phyloP scores from a whole-genome alignment of 2,329 filamentous ascomycete species.

The Didymella keratinophila region DNA sequence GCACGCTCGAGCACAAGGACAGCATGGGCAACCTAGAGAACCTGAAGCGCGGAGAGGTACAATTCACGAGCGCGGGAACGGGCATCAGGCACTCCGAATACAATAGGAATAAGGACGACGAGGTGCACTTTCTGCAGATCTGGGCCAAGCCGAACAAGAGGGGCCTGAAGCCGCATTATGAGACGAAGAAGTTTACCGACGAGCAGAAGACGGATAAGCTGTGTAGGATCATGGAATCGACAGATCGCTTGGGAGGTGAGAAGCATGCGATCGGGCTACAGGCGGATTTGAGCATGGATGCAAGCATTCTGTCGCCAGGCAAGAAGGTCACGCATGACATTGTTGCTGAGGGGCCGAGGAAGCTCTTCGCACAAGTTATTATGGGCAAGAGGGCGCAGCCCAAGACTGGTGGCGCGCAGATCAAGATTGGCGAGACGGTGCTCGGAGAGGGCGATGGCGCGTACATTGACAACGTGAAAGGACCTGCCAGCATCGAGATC shows the following conservation, averaged over 20 bases:
- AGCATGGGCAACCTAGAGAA: conserved; percentile 76
- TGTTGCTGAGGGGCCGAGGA: conserved; percentile 69
- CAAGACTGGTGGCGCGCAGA: conserved; percentile 74
- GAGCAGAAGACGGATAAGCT: conserved; percentile 75
- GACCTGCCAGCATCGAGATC: conserved; percentile 55
- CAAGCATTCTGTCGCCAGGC: conserved; percentile 73
- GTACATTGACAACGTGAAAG: conserved; percentile 67
- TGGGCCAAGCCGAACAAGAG: conserved; percentile 82
- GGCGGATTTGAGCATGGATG: conserved; percentile 83
- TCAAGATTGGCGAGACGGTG: conserved; percentile 71
- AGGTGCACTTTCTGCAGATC: conserved; percentile 87
- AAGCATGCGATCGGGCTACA: conserved; percentile 81
- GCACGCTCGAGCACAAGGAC: conserved; percentile 87
- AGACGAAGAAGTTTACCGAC: conserved; percentile 76
- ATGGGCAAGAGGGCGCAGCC: conserved; percentile 67
- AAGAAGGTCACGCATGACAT: conserved; percentile 75
- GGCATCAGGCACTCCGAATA: conserved; percentile 82
- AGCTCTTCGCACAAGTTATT: conserved; percentile 81
- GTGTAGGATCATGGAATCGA: conserved; percentile 77
- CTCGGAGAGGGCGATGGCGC: conserved; percentile 82
- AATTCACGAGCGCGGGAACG: conserved; percentile 88
- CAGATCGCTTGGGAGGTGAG: conserved; percentile 69
- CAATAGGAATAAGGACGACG: conserved; percentile 74
- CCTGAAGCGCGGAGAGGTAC: conserved; percentile 82
- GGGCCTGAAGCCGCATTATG: conserved; percentile 77